phyloP scores from a whole-genome alignment of 345 rosid genomes.

The Bruguiera sexangula region DNA sequence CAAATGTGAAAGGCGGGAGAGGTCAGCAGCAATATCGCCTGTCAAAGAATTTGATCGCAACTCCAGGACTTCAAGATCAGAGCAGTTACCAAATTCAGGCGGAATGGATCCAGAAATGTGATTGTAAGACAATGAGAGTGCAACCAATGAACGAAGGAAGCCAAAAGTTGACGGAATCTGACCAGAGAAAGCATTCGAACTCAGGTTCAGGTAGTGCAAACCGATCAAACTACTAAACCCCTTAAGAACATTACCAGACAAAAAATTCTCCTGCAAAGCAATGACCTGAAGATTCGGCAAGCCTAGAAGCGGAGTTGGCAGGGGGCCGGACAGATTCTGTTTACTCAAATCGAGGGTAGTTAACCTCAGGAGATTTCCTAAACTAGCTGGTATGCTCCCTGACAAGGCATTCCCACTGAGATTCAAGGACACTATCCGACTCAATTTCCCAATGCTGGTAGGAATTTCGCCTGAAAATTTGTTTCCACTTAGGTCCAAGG shows the following conservation, averaged over 20 bases:
- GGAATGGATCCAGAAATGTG: conserved; percentile 63
- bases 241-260: conserved; percentile 71
- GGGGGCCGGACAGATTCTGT: conserved; percentile 27
- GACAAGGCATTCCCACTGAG: conserved; percentile 26
- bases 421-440: conserved; percentile 18
- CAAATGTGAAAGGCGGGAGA: conserved; percentile 53
- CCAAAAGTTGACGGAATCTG: conserved; percentile 67
- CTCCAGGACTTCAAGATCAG: conserved; percentile 76
- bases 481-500: conserved; percentile 58
- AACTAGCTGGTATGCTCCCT: conserved; percentile 24
- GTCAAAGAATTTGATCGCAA: conserved; percentile 53
- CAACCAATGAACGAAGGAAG: conserved; percentile 57
- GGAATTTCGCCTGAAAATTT: conserved; percentile 28
- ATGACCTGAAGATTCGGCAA: conserved; percentile 80
- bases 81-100: conserved; percentile 76
- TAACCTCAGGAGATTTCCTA: conserved; percentile 27
- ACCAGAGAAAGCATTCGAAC: conserved; percentile 64
- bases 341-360: conserved; percentile 31
- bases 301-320: conserved; percentile 75
- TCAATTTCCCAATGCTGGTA: conserved; percentile 21
- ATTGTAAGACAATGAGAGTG: conserved; percentile 71
- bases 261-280: conserved; percentile 76
- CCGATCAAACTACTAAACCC: conserved; percentile 87
- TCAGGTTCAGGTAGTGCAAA: conserved; percentile 64
- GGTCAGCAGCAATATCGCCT: conserved; percentile 68